Evolutionary conservation across 179 eudicot species (phyloP).

Genomic region (Beta corolliflora): DNA sequence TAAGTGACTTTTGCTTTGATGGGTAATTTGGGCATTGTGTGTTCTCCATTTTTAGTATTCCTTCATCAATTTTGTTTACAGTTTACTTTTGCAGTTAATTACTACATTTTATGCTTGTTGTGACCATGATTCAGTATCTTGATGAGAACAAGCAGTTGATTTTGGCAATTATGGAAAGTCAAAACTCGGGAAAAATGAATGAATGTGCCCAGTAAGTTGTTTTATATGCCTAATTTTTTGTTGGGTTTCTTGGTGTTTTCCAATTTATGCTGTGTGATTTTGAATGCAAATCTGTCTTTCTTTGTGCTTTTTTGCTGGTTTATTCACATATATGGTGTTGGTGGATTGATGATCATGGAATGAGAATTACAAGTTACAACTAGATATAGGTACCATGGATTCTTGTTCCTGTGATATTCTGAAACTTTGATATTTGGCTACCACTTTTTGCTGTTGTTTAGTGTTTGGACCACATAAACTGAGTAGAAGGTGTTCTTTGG

Average conservation of each 20-base stretch:
- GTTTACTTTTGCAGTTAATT: slow-evolving; percentile 10
- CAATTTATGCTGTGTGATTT: neutral
- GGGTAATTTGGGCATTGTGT: neutral
- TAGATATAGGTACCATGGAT: neutral
- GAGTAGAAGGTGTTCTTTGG: neutral
- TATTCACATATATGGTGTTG: neutral
- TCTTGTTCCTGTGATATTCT: neutral
- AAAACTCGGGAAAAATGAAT: slow-evolving; percentile 84
- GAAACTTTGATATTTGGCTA: no score
- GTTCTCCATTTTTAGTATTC: neutral
- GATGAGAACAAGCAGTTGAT: slow-evolving; percentile 97
- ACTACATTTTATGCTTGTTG: neutral
- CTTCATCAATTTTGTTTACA: neutral
- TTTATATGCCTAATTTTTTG: neutral
- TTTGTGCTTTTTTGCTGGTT: neutral
- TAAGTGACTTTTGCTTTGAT: neutral
- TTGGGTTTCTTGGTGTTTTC: neutral
- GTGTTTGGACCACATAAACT: neutral
- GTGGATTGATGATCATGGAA: neutral
- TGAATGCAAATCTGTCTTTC: neutral
- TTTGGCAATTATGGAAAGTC: slow-evolving; percentile 88
- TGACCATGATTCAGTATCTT: slow-evolving; percentile 59
- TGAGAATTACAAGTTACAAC: neutral
- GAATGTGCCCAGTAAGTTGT: slow-evolving; percentile 98
- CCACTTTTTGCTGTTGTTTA: neutral